Conservation (phyloP, 2,329 filamentous ascomycete species). For the Arthrobotrys sphaeroides region DNA sequence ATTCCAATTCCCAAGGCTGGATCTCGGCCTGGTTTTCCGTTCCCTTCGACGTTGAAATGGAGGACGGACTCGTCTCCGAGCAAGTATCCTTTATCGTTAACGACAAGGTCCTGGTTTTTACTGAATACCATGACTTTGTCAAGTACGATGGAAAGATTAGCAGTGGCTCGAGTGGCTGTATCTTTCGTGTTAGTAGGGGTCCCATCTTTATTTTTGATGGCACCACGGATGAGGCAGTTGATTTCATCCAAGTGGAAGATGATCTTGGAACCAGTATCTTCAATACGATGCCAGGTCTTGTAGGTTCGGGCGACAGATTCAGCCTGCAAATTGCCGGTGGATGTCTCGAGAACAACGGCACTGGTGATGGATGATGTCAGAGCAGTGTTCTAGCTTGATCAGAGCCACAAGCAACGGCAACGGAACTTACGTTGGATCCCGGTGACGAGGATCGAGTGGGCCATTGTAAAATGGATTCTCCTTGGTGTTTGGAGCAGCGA, state of each 20-base stretch:
- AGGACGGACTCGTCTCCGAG: constrained; percentile 23
- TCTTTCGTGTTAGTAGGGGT: neutral
- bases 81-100: constrained; percentile 14
- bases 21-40: neutral
- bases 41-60: constrained; percentile 12
- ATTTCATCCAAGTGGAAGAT: constrained; percentile 35
- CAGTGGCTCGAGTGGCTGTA: constrained; percentile 1
- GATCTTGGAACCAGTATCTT: constrained; percentile 35
- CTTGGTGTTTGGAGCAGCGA: neutral
- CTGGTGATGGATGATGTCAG: constrained; percentile 1
- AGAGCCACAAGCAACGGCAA: neutral
- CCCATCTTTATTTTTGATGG: constrained; percentile 24
- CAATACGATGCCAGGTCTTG: constrained; percentile 22
- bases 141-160: constrained; percentile 23
- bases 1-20: constrained; percentile 15
- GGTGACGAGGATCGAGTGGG: constrained; percentile 6
- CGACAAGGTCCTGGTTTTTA: constrained; percentile 5
- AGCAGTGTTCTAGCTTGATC: neutral
- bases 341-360: constrained; percentile 4
- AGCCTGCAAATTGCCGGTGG: constrained; percentile 4
- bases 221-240: constrained; percentile 25
- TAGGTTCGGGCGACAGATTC: constrained; percentile 17
- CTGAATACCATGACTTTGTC: constrained; percentile 34
- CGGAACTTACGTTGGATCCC: constrained; percentile 25
- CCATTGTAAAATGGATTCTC: constrained; percentile 5